phyloP scores from a whole-genome alignment of 305 asterid genomes.

The Rubia occidens region DNA sequence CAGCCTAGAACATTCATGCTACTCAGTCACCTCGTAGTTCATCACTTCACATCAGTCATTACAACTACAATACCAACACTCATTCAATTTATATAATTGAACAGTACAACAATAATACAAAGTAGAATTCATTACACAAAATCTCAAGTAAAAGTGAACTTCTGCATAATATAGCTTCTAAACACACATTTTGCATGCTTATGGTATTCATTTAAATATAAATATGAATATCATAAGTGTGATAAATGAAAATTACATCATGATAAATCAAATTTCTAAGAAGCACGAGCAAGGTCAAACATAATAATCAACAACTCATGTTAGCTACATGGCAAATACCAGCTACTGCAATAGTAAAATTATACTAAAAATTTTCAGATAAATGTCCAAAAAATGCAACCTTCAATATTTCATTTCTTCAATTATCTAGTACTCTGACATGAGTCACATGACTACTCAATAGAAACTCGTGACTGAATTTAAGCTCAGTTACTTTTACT shows the following conservation, averaged over 20 bases:
- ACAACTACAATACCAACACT: neutral
- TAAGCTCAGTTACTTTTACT: neutral
- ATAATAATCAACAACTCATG: neutral
- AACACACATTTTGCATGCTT: neutral
- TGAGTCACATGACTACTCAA: neutral
- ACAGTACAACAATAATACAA: neutral
- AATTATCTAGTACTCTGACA: conserved; percentile 4
- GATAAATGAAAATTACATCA: no score
- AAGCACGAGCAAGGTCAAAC: neutral
- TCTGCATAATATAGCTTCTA: neutral
- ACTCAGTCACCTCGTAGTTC: neutral
- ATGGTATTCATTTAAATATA: no score
- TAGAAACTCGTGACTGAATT: neutral
- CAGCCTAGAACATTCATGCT: neutral
- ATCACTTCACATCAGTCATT: neutral
- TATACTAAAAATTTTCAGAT: neutral
- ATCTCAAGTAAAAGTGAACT: neutral
- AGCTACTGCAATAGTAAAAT: neutral
- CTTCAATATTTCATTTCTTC: neutral
- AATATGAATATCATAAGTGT: no score
- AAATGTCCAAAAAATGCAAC: neutral
- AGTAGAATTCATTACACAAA: no score
- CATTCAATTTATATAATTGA: neutral
- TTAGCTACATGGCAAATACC: neutral
- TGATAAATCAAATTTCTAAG: neutral